phyloP scores from a whole-genome alignment of 2,329 filamentous ascomycete species.

The Alternaria ventricosa region DNA sequence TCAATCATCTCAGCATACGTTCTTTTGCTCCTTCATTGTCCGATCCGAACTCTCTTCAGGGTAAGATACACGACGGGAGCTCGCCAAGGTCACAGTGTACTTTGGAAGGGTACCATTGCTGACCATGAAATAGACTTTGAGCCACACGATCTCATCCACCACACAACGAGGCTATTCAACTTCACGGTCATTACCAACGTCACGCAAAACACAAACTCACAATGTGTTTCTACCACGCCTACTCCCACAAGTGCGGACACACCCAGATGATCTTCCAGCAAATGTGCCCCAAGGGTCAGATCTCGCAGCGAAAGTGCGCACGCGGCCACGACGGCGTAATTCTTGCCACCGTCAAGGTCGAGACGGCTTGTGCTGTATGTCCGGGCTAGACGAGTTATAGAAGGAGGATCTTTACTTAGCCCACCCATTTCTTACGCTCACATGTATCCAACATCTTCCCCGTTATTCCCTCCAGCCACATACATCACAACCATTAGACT shows the following conservation, averaged over 20 bases:
- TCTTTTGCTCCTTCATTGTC: background rate
- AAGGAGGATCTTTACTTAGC: background rate
- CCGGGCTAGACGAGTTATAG: slow-evolving; percentile 12
- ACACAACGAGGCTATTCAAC: background rate
- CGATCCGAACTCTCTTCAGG: background rate
- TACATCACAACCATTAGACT: background rate
- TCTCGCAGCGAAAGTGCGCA: slow-evolving; percentile 41
- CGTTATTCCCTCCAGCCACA: background rate
- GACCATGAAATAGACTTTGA: background rate
- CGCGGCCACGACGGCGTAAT: slow-evolving; percentile 41
- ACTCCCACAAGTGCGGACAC: slow-evolving; percentile 55
- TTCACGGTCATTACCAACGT: background rate
- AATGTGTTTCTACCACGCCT: slow-evolving; percentile 59
- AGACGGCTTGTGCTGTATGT: slow-evolving; percentile 35
- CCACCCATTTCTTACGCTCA: background rate
- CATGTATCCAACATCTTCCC: background rate
- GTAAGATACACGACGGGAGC: background rate
- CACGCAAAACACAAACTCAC: background rate
- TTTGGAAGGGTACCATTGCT: background rate
- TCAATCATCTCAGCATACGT: background rate
- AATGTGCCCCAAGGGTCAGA: slow-evolving; percentile 37
- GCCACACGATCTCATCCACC: background rate
- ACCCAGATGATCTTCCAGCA: slow-evolving; percentile 47
- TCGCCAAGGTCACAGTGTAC: background rate
- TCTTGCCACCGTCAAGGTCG: slow-evolving; percentile 38